Percentiles rank a stretch among this genome's conserved stretches.
Conservation (phyloP, 768 basidiomycete genomes). For the Pleurotus pulmonarius region DNA sequence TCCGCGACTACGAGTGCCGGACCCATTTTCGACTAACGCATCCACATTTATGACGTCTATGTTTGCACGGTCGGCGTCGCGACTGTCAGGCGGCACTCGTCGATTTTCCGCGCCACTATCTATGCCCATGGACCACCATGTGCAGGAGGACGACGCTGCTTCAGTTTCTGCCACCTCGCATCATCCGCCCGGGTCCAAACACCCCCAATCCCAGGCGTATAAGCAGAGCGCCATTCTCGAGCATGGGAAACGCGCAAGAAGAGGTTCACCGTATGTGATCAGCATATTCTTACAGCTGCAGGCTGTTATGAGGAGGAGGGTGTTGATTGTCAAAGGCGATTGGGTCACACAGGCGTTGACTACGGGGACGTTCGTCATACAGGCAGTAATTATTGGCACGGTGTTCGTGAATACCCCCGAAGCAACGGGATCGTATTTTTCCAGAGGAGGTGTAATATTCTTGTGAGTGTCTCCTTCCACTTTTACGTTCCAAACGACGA, state of each 20-base stretch:
- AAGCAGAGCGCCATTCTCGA: conserved; percentile 44
- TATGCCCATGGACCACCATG: no score
- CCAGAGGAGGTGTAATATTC: conserved; percentile 72
- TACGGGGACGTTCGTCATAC: conserved; percentile 30
- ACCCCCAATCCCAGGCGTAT: conserved; percentile 28
- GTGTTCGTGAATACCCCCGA: conserved; percentile 54
- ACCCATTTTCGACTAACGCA: no score
- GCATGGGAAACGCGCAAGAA: conserved; percentile 43
- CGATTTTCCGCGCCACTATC: no score
- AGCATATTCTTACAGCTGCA: conserved; percentile 38
- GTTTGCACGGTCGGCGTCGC: no score
- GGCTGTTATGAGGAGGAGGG: conserved; percentile 36
- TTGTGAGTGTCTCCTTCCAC: conserved; percentile 37
- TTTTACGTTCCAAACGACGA: not conserved
- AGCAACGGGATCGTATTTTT: conserved; percentile 58
- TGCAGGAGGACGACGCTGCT: not conserved
- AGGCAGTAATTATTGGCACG: conserved; percentile 47
- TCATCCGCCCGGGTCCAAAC: not conserved
- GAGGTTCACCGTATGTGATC: conserved; percentile 28
- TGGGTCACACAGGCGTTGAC: conserved; percentile 24
- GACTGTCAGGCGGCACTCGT: no score
- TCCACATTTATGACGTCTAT: no score
- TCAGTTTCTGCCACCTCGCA: not conserved
- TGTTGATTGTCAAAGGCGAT: conserved; percentile 37
- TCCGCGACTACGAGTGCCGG: no score